Percentiles rank a stretch among this genome's conserved stretches.
These are phyloP conservation scores for Glarea lozoyensis DNA, from an alignment of 495 filamentous ascomycete species.

Conservation along the genomic window DNA sequence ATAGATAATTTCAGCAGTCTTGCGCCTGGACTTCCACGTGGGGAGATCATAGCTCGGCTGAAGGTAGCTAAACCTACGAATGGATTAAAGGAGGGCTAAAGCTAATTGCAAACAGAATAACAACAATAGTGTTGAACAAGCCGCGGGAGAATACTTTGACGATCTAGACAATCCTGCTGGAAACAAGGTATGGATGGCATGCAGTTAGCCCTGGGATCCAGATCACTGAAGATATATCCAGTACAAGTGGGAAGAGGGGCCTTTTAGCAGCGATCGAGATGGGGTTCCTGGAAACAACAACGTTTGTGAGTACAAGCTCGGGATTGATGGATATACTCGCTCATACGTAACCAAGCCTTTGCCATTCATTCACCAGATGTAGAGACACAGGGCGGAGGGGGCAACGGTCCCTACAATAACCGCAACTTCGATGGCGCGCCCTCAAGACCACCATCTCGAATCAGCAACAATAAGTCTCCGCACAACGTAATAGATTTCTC, in stretches of 20 bases:
- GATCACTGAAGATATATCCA: constrained; percentile 5
- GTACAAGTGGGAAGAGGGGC: constrained; percentile 39
- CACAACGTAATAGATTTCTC: constrained; percentile 30
- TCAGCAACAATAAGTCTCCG: constrained; percentile 43
- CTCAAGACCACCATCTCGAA: constrained; percentile 61
- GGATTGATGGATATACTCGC: no score
- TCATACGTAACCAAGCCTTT: no score
- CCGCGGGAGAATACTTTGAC: constrained; percentile 37
- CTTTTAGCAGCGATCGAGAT: constrained; percentile 35
- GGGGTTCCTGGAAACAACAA: constrained; percentile 24
- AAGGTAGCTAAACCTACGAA: constrained; percentile 23
- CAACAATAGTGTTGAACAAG: constrained; percentile 32
- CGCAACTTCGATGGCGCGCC: constrained; percentile 39
- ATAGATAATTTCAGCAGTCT: constrained; percentile 22
- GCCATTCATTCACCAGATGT: no score
- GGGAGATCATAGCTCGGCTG: constrained; percentile 27
- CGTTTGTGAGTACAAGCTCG: constrained; percentile 24
- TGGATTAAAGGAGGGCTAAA: neutral
- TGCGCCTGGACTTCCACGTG: constrained; percentile 21
- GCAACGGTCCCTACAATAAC: constrained; percentile 26
- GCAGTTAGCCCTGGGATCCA: neutral
- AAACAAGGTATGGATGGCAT: constrained; percentile 25
- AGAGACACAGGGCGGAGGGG: constrained; percentile 46
- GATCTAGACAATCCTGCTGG: constrained; percentile 13
- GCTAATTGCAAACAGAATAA: constrained; percentile 25